A percentile compares a stretch with the other conserved stretches of the same genome.
These are phyloP conservation scores for Scleroderma citrinum DNA, from an alignment of 768 basidiomycete genomes.

Conservation along the genomic window DNA sequence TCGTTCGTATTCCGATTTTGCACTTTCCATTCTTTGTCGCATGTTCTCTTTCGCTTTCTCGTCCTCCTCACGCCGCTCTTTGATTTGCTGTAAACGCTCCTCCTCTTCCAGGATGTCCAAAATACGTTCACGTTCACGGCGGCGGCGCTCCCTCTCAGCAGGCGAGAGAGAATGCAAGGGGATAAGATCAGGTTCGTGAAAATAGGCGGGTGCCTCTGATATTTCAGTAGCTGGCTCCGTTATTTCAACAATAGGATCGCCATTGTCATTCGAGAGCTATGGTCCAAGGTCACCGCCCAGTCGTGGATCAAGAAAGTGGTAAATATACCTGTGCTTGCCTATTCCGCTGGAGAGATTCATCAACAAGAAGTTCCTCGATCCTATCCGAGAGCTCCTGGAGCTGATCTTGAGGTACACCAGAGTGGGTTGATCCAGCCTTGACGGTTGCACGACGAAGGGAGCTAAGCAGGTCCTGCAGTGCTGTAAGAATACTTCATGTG, in stretches of 20 bases:
- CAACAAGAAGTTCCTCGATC: conserved; percentile 44
- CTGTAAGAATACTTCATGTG: conserved; percentile 19
- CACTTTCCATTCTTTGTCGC: conserved; percentile 46
- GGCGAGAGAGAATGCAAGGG: conserved; percentile 41
- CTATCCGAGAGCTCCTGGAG: conserved; percentile 52
- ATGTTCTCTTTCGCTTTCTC: conserved; percentile 43
- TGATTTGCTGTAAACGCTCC: conserved; percentile 43
- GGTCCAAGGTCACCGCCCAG: conserved; percentile 16
- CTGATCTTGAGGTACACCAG: conserved; percentile 41
- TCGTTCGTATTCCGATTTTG: conserved; percentile 35
- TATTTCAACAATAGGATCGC: conserved; percentile 74
- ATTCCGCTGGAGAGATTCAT: conserved; percentile 39
- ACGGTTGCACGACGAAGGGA: conserved; percentile 26
- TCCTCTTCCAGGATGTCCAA: conserved; percentile 69
- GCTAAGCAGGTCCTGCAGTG: conserved; percentile 34
- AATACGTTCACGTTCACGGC: conserved; percentile 56
- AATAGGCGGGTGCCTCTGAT: conserved; percentile 10
- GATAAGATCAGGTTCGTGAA: conserved; percentile 41
- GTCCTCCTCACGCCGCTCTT: conserved; percentile 35
- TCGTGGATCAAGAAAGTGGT: conserved; percentile 11
- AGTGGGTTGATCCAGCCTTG: conserved; percentile 2
- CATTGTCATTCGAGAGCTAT: conserved; percentile 71
- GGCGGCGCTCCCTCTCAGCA: conserved; percentile 43
- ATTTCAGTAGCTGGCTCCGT: conserved; percentile 45
- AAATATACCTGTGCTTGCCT: conserved; percentile 60